Evolutionary conservation across 345 rosid species (phyloP).

Genomic region (Dipteronia sinensis): DNA sequence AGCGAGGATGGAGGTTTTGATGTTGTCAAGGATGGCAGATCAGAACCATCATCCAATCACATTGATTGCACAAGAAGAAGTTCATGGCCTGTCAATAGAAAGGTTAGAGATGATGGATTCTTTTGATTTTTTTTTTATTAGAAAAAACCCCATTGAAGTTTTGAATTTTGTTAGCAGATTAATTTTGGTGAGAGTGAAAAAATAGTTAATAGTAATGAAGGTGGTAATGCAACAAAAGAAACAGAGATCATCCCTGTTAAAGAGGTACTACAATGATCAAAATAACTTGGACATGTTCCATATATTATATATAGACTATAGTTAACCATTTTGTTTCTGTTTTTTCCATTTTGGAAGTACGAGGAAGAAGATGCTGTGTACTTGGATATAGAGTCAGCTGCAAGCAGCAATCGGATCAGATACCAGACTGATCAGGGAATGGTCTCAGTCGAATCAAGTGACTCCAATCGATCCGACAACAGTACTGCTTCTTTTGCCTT

Average conservation of each 20-base stretch:
- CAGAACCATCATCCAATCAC: conserved; percentile 23
- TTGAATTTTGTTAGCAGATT: conserved; percentile 31
- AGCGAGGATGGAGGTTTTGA: conserved; percentile 65
- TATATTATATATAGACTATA: no score
- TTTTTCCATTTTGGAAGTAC: conserved; percentile 24
- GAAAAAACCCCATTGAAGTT: background rate
- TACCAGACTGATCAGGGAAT: background rate
- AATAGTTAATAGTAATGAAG: no score
- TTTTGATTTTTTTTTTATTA: background rate
- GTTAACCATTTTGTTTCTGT: background rate
- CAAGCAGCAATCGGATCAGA: conserved; percentile 19
- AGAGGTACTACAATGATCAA: conserved; percentile 21
- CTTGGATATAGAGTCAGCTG: conserved; percentile 19
- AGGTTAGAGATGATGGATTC: conserved; percentile 31
- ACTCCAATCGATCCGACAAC: conserved; percentile 53
- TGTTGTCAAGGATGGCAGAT: conserved; percentile 45
- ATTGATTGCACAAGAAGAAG: conserved; percentile 14
- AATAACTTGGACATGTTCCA: background rate
- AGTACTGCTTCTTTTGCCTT: conserved; percentile 71
- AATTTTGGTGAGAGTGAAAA: conserved; percentile 33
- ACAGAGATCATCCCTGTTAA: conserved; percentile 10
- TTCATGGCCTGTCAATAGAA: conserved; percentile 34
- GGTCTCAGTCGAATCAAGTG: conserved; percentile 45
- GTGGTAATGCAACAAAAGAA: conserved; percentile 6
- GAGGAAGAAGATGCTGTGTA: conserved; percentile 28